These are phyloP conservation scores for Fusarium nematophilum DNA, from an alignment of 2,329 filamentous ascomycete species.

Conservation along the genomic window DNA sequence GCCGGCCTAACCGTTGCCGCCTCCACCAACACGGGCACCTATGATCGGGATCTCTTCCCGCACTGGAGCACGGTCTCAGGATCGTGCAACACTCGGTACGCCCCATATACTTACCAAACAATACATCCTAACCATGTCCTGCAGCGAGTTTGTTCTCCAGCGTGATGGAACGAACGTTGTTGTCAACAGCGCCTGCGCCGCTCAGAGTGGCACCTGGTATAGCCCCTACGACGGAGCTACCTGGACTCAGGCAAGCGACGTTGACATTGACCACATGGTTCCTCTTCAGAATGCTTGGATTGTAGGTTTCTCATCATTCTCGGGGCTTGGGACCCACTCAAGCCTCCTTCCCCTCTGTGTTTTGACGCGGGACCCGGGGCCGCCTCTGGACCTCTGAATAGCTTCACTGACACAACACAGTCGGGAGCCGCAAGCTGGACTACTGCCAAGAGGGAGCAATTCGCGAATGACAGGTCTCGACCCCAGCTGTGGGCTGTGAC, in stretches of 20 bases:
- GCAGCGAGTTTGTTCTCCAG: slow-evolving; percentile 74
- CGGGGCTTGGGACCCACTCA: no score
- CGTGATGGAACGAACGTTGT: slow-evolving; percentile 77
- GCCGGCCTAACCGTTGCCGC: slow-evolving; percentile 67
- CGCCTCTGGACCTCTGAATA: no score
- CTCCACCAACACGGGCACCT: slow-evolving; percentile 65
- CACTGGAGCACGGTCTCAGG: slow-evolving; percentile 76
- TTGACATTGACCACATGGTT: slow-evolving; percentile 88
- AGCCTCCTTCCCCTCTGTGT: no score
- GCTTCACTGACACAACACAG: slow-evolving; percentile 49
- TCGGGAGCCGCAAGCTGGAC: slow-evolving; percentile 81
- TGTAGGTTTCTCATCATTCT: slow-evolving; percentile 52
- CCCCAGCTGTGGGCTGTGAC: slow-evolving; percentile 86
- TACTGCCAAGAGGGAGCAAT: slow-evolving; percentile 70
- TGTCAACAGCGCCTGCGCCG: slow-evolving; percentile 67
- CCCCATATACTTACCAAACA: not conserved
- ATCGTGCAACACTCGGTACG: slow-evolving; percentile 74
- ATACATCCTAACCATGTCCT: slow-evolving; percentile 23
- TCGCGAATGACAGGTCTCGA: slow-evolving; percentile 81
- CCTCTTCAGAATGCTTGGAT: slow-evolving; percentile 85
- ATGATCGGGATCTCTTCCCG: slow-evolving; percentile 76
- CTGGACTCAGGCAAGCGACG: slow-evolving; percentile 74
- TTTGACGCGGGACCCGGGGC: no score
- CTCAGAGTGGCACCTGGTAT: slow-evolving; percentile 75
- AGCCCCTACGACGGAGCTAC: slow-evolving; percentile 79